Conservation (phyloP, 768 basidiomycete genomes). For the Pleurotus tuber-regium region DNA sequence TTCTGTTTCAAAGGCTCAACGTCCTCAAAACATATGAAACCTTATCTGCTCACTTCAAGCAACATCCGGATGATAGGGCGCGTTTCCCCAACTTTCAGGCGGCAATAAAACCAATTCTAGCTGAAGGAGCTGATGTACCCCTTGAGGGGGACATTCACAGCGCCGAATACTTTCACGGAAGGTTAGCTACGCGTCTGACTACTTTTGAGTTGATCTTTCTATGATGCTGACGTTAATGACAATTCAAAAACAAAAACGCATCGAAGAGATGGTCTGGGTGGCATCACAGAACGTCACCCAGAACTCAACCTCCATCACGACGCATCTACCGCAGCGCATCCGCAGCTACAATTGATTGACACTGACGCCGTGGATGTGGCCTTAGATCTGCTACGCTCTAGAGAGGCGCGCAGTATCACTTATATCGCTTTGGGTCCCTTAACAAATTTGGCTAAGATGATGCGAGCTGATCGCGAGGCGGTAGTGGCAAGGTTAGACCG, state of each 20-base stretch:
- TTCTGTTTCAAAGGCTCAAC: conserved; percentile 48
- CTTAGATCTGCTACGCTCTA: conserved; percentile 49
- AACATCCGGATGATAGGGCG: conserved; percentile 46
- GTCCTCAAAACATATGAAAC: conserved; percentile 74
- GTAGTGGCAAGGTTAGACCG: conserved; percentile 62
- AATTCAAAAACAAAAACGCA: too few species aligned
- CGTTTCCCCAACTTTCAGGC: conserved; percentile 66
- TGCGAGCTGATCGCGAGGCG: conserved; percentile 50
- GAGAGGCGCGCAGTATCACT: conserved; percentile 54
- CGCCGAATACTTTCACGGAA: conserved; percentile 86
- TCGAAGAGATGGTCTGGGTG: conserved; percentile 65
- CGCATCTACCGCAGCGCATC: neutral
- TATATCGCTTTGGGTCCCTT: conserved; percentile 76
- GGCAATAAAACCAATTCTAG: conserved; percentile 55
- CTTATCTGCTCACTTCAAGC: conserved; percentile 55
- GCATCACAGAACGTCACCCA: conserved; percentile 60
- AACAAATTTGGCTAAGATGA: conserved; percentile 73
- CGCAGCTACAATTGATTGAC: conserved; percentile 43
- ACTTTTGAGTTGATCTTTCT: too few species aligned
- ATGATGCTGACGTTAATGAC: too few species aligned
- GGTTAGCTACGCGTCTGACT: conserved; percentile 33
- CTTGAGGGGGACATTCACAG: conserved; percentile 68
- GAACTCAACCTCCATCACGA: conserved; percentile 43
- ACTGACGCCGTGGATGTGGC: conserved; percentile 52
- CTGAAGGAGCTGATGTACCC: conserved; percentile 61